phyloP scores from a whole-genome alignment of 2,329 filamentous ascomycete species.

The Xylariaceae sp. region DNA sequence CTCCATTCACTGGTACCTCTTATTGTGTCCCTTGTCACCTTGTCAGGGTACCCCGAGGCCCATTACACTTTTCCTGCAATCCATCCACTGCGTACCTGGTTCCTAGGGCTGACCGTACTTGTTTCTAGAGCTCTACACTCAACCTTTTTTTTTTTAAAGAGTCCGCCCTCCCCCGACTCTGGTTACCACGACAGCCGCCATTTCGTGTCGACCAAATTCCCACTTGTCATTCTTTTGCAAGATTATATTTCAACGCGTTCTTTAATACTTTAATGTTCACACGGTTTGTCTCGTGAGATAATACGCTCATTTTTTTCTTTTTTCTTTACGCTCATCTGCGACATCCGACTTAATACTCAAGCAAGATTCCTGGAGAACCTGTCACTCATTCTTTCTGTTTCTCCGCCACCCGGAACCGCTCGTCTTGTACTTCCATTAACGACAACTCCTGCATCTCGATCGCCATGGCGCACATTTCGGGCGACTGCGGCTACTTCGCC shows the following conservation, averaged over 20 bases:
- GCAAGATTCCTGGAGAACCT: constrained; percentile 50
- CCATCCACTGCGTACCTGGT: constrained; percentile 21
- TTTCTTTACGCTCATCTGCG: constrained; percentile 21
- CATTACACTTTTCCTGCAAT: constrained; percentile 23
- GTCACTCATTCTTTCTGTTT: constrained; percentile 41
- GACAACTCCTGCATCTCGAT: constrained; percentile 16
- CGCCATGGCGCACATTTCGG: constrained; percentile 44
- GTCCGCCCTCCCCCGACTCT: constrained; percentile 42
- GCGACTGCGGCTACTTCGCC: constrained; percentile 49
- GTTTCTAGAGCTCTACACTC: constrained; percentile 31
- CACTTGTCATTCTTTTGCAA: constrained; percentile 50
- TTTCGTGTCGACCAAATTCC: constrained; percentile 40
- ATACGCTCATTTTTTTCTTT: constrained; percentile 37
- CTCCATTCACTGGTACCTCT: constrained; percentile 15
- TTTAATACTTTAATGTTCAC: constrained; percentile 54
- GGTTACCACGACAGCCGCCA: constrained; percentile 31
- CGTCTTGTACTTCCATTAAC: constrained; percentile 28
- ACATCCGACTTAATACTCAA: constrained; percentile 35
- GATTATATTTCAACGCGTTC: constrained; percentile 48
- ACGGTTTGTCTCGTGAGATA: constrained; percentile 41
- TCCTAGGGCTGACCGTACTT: constrained; percentile 25
- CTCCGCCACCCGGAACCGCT: constrained; percentile 27
- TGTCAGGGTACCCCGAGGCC: constrained; percentile 20
- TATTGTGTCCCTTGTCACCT: constrained; percentile 21
- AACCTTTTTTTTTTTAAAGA: constrained; percentile 40